Evolutionary conservation across 441 rosid genomes (phyloP).

Genomic region (Arabidopsis hybrid): DNA sequence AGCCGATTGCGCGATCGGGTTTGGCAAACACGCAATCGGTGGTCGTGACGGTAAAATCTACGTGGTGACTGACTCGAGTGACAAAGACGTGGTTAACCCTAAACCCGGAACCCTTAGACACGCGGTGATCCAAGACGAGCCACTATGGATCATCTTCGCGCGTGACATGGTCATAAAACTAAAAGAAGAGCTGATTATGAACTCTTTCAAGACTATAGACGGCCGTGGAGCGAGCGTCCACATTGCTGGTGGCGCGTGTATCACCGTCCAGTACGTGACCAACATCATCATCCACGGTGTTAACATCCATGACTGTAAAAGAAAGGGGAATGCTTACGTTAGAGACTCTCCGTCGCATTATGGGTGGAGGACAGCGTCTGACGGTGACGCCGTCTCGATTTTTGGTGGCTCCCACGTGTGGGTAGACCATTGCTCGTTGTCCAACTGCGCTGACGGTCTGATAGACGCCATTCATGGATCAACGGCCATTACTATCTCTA

Average conservation of each 20-base stretch:
- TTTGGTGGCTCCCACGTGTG: conserved; percentile 64
- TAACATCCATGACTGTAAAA: conserved; percentile 64
- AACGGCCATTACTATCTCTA: conserved; percentile 72
- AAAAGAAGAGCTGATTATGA: conserved; percentile 73
- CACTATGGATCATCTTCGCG: conserved; percentile 72
- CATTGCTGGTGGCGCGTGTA: conserved; percentile 70
- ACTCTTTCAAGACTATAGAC: conserved; percentile 78
- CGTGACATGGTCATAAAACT: conserved; percentile 70
- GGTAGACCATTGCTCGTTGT: conserved; percentile 70
- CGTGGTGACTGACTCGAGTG: conserved; percentile 58
- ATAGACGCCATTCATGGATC: conserved; percentile 69
- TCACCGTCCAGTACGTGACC: conserved; percentile 66
- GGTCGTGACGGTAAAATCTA: conserved; percentile 72
- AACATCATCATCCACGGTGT: conserved; percentile 71
- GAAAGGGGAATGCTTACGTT: conserved; percentile 71
- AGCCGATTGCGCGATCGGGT: conserved; percentile 69
- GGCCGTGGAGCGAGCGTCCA: conserved; percentile 71
- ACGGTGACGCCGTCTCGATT: conserved; percentile 69
- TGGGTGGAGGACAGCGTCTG: conserved; percentile 78
- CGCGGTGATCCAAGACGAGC: conserved; percentile 70
- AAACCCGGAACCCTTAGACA: conserved; percentile 72
- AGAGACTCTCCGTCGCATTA: conserved; percentile 72
- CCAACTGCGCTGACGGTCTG: conserved; percentile 69
- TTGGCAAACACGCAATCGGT: conserved; percentile 71
- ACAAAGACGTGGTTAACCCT: conserved; percentile 61